phyloP scores from a whole-genome alignment of 148 eudicot genomes.

The Gaultheria prostrata region DNA sequence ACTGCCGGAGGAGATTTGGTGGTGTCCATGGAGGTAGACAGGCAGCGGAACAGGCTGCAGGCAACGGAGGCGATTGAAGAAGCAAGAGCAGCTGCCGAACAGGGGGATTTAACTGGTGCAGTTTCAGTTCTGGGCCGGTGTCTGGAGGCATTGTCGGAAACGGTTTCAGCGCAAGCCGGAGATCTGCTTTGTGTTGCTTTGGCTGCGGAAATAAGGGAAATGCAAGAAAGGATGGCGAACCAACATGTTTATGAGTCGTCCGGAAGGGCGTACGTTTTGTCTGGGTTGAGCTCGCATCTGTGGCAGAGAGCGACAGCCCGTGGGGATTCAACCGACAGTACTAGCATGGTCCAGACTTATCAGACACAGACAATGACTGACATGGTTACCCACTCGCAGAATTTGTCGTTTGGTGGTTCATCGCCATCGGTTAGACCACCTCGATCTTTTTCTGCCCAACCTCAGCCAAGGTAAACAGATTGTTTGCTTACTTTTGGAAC shows the following conservation, averaged over 20 bases:
- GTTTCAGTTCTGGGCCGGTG: slow-evolving; percentile 9
- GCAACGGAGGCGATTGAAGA: slow-evolving; percentile 24
- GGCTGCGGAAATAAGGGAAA: slow-evolving; percentile 21
- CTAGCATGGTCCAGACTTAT: slow-evolving; percentile 16
- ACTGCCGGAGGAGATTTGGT: slow-evolving; percentile 5
- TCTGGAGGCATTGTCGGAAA: slow-evolving; percentile 5
- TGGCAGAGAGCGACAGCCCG: slow-evolving; percentile 21
- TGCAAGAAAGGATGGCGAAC: slow-evolving; percentile 26
- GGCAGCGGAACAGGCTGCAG: slow-evolving; percentile 23
- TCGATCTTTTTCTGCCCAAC: slow-evolving; percentile 13
- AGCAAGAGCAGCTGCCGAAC: slow-evolving; percentile 23
- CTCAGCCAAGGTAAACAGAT: slow-evolving; percentile 18
- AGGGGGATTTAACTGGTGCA: slow-evolving; percentile 17
- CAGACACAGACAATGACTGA: slow-evolving; percentile 21
- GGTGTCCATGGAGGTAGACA: slow-evolving; percentile 22
- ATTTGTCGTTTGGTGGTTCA: background rate
- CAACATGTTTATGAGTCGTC: slow-evolving; percentile 17
- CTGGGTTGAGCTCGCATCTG: slow-evolving; percentile 21
- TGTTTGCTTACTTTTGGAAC: background rate
- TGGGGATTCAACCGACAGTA: slow-evolving; percentile 16
- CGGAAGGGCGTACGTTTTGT: slow-evolving; percentile 24
- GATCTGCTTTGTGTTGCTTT: slow-evolving; percentile 18
- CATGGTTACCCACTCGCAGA: slow-evolving; percentile 22
- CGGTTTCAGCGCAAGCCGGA: slow-evolving; percentile 15
- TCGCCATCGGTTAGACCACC: slow-evolving; percentile 11